Percentiles rank a stretch among this genome's conserved stretches.
Evolutionary conservation across 2,329 filamentous ascomycete species (phyloP).

Genomic region (Aaosphaeria pasadenensis): DNA sequence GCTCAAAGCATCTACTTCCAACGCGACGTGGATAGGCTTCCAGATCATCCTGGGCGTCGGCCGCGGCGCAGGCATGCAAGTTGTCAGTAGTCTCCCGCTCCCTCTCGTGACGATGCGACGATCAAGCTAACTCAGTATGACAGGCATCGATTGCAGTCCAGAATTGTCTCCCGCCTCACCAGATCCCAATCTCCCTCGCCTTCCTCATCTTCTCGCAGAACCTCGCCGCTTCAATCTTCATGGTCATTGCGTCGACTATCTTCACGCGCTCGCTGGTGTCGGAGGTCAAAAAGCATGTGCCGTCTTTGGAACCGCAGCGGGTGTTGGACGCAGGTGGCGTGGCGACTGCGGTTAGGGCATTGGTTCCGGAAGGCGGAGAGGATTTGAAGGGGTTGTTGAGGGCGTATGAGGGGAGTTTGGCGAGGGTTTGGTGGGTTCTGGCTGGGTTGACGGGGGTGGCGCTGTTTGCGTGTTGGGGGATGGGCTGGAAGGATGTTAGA

Average conservation of each 20-base stretch:
- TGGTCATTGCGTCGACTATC: constrained; percentile 39
- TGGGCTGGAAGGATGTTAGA: background rate
- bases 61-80: background rate
- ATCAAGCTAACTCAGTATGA: background rate
- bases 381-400: background rate
- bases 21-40: constrained; percentile 13
- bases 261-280: constrained; percentile 12
- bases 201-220: constrained; percentile 38
- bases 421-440: background rate
- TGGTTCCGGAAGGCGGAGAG: background rate
- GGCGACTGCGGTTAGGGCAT: background rate
- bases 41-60: constrained; percentile 9
- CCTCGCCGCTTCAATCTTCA: constrained; percentile 39
- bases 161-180: constrained; percentile 8
- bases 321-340: background rate
- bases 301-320: background rate
- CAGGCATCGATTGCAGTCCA: constrained; percentile 1
- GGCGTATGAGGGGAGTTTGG: background rate
- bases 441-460: background rate
- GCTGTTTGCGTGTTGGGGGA: background rate
- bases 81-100: background rate
- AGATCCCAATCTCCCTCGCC: constrained; percentile 36
- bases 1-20: constrained; percentile 20
- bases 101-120: background rate
- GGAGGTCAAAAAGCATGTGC: background rate